Base-by-base conservation (phyloP, 768 basidiomycete genomes). In the Boletus bicolor region DNA sequence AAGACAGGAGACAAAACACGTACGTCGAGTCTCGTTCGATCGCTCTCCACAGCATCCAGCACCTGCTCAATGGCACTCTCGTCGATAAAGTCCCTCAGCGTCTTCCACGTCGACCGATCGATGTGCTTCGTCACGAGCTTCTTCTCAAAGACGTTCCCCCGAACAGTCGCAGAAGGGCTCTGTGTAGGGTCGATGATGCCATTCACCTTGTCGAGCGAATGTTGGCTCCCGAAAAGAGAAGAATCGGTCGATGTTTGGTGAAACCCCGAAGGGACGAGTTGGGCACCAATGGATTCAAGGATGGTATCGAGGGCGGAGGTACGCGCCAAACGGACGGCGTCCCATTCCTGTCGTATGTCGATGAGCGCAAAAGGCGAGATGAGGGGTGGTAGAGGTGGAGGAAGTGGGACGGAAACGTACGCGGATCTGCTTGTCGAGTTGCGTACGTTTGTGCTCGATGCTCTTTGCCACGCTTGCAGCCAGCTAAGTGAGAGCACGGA, bases 21-120 rank as follows among this genome's bases (percentile, higher is more conserved):
- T 58, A 89, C 90, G 55, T 93, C 90, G 37, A 93, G 72, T 32
- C 76, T 75, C 58, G 74, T 77, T 46, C 89, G 76, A 53, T 91
- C 88, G 53, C 74, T 78, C 63, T 93, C 91, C 46, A 93, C 82
- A 1, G 76, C 77, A 51, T 93, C 91, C 44, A 87, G 66, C 19
- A 84, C 78, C 58, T 89, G 87, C 51, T 93, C 91, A 37, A 93
- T 84, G 7, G 84, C 87, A 32, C 84, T 79, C 61, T 93, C 91
- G 62, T 92, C 89, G 36, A 92, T 88, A 68, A 93, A 93, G 66
- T 93, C 90, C 35, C 91, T 81, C 35, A 93, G 66, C 0, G 87
- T 89, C 76, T 91, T 93, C 91, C 91, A 92, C 34, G 74, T 77
- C 39, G 75, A 77, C 54, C 83, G 75, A 61, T 86, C 84, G 26